Base-by-base conservation (phyloP, 768 basidiomycete species). In the Mrakia gelida region DNA sequence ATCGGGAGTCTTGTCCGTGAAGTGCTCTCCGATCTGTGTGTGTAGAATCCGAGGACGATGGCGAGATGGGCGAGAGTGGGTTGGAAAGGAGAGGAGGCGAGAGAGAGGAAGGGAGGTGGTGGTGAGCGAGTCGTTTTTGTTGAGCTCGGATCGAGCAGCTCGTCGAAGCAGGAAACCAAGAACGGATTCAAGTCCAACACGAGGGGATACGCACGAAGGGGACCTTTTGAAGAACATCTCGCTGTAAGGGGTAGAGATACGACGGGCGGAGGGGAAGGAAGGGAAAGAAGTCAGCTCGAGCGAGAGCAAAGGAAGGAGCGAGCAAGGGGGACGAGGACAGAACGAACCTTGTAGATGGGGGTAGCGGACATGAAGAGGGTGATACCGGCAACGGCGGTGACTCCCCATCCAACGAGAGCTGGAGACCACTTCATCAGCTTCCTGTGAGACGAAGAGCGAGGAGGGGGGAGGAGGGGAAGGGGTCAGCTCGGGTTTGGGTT, bases 261-360 rank as follows among this genome's bases (percentile, higher is more conserved):
- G n/a, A 45, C 6, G 7, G 56, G 52, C 32, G 15, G 38, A 52
- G 23, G 43, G 34, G 65, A 3, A 41, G 6, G 76, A 28, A 68
- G 34, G 11, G 59, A 63, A 13, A 5, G 56, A 73, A 21, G 54
- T 61, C 73, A 56, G 73, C 26, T 62, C 21, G 62, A 45, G 11
- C 43, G 18, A 21, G 63, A 65, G 63, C 30, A 30, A 41, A 18
- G 76, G 45, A 68, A 49, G 4, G 59, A 62, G 8, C 2, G 56
- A 73, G 38, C 4, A 32, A 13, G 8, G 70, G 5, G 21, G 49
- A 21, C 38, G 49, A 26, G 32, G 43, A 26, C 16, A 9, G 28
- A 15, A 74, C 77, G 62, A 6, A 78, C 77, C 71, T 78, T 68
- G 77, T 75, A 78, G 77, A 78, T 73, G n/a, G 77, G 77, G 34